A percentile compares a stretch with the other conserved stretches of the same genome.
Evolutionary conservation across 2,329 filamentous ascomycete genomes (phyloP).

Genomic region (Didymella pomorum): DNA sequence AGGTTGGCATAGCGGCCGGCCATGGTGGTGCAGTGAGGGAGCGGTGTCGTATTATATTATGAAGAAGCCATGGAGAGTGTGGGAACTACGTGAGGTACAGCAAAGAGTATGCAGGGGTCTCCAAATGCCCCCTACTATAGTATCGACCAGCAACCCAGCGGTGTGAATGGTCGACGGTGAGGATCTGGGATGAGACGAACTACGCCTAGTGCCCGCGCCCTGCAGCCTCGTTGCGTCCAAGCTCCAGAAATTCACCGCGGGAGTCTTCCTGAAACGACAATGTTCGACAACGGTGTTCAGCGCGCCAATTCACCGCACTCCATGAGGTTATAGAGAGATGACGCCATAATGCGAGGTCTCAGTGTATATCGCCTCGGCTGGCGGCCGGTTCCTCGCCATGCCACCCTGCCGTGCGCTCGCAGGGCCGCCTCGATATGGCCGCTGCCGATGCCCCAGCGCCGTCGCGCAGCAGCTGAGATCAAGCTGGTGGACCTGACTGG

Average conservation of each 20-base stretch:
- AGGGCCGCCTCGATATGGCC: constrained; percentile 10
- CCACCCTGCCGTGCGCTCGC: constrained; percentile 7
- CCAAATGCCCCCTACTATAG: constrained; percentile 2
- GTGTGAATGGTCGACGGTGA: constrained; percentile 10
- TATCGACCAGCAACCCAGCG: constrained; percentile 4
- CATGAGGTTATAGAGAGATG: too few relatives aligned
- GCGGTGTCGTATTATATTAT: background rate
- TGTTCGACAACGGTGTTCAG: background rate
- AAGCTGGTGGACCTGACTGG: constrained; percentile 29
- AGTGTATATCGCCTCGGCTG: constrained; percentile 36
- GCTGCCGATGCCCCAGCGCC: constrained; percentile 18
- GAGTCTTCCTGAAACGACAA: background rate
- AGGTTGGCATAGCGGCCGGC: constrained; percentile 50
- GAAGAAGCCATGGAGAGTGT: constrained; percentile 38
- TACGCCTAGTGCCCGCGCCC: background rate
- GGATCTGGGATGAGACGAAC: constrained; percentile 9
- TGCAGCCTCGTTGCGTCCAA: constrained; percentile 6
- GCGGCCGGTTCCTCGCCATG: constrained; percentile 28
- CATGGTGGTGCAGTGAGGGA: constrained; percentile 35
- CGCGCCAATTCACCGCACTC: background rate
- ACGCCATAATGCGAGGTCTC: constrained; percentile 38
- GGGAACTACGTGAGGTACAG: too few relatives aligned
- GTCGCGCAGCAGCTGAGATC: constrained; percentile 16
- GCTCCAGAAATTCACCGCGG: constrained; percentile 13
- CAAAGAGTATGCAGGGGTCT: background rate